A percentile compares a stretch with the other conserved stretches of the same genome.
phyloP scores from a whole-genome alignment of 306 rosid genomes.

The Castanea mollissima region DNA sequence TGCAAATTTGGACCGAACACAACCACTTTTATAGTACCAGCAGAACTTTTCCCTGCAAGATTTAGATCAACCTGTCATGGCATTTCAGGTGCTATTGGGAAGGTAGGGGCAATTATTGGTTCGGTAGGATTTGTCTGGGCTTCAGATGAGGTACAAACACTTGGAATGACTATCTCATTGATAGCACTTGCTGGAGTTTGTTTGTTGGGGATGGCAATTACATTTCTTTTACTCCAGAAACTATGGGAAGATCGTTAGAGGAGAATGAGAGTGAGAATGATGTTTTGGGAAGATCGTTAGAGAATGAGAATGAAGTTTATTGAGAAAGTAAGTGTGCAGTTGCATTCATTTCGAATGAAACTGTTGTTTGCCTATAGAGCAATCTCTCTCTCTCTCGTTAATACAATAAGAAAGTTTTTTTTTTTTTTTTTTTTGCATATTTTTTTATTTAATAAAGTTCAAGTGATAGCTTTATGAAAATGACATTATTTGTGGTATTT shows the following conservation, averaged over 20 bases:
- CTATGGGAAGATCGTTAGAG: slow-evolving; percentile 63
- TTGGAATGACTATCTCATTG: slow-evolving; percentile 43
- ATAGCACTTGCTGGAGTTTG: slow-evolving; percentile 58
- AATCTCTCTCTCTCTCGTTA: too few species aligned
- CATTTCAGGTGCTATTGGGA: slow-evolving; percentile 66
- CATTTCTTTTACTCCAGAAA: slow-evolving; percentile 60
- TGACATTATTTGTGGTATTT: too few species aligned
- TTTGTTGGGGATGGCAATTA: slow-evolving; percentile 48
- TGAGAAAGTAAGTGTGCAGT: too few species aligned
- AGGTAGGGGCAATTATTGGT: slow-evolving; percentile 71
- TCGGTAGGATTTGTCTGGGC: slow-evolving; percentile 58
- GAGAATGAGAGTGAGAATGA: slow-evolving; percentile 58
- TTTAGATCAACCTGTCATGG: slow-evolving; percentile 78
- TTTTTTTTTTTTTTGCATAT: too few species aligned
- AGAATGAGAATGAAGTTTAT: too few species aligned
- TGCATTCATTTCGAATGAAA: too few species aligned
- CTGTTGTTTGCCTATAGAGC: too few species aligned
- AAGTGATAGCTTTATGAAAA: too few species aligned
- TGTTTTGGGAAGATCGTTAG: background rate
- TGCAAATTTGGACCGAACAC: slow-evolving; percentile 82
- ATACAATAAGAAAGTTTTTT: too few species aligned
- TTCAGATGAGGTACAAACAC: slow-evolving; percentile 27
- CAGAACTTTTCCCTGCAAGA: slow-evolving; percentile 76
- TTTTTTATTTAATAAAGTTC: too few species aligned
- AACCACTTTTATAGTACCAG: slow-evolving; percentile 70